phyloP scores from a whole-genome alignment of 495 filamentous ascomycete species.

The Apodospora peruviana region DNA sequence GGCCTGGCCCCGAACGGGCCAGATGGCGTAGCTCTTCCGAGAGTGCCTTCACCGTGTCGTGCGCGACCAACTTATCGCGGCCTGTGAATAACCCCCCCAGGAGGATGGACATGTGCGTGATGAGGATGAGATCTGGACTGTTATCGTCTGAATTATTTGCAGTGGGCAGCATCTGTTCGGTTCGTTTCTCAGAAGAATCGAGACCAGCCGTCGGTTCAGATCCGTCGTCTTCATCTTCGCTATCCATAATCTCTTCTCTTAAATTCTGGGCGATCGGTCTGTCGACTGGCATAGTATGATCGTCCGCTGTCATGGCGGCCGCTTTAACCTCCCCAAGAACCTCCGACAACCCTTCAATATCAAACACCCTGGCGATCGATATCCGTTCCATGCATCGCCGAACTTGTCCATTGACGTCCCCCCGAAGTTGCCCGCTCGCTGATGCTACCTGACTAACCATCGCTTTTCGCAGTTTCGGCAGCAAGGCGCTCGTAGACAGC shows the following conservation, averaged over 20 bases:
- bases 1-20: conserved; percentile 15
- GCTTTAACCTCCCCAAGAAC: conserved; percentile 15
- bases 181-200: background rate
- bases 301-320: background rate
- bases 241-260: conserved; percentile 20
- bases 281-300: background rate
- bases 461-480: conserved; percentile 27
- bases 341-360: conserved; percentile 53
- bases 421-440: conserved; percentile 9
- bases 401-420: conserved; percentile 9
- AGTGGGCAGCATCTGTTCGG: background rate
- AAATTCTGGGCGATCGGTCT: background rate
- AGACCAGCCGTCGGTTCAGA: background rate
- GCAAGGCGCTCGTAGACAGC: conserved; percentile 20
- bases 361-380: conserved; percentile 53
- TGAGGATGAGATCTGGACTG: conserved; percentile 33
- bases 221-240: conserved; percentile 26
- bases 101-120: conserved; percentile 36
- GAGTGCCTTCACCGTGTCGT: conserved; percentile 28
- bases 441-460: conserved; percentile 22
- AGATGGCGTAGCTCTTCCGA: conserved; percentile 28
- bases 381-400: conserved; percentile 42
- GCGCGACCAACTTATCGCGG: conserved; percentile 26
- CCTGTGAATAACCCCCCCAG: conserved; percentile 37
- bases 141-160: background rate